These are phyloP conservation scores for Metschnikowia colocasiae DNA, from an alignment of 805 yeast genomes.

Conservation along the genomic window DNA sequence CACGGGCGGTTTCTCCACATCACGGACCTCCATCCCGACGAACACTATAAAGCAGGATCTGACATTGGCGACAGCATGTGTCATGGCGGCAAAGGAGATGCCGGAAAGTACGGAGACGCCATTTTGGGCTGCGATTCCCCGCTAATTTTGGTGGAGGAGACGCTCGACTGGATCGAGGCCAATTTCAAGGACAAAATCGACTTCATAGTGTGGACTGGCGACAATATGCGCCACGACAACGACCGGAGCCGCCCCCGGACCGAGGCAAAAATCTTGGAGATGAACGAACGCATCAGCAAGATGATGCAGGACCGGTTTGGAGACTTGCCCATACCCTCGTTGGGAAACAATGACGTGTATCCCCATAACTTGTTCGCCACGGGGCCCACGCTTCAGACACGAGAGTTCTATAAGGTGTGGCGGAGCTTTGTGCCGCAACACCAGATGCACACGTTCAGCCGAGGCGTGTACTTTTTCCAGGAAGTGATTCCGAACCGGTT, in stretches of 20 bases:
- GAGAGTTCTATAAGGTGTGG: constrained; percentile 76
- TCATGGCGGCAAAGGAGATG: constrained; percentile 53
- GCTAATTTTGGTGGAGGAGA: constrained; percentile 52
- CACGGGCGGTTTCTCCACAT: constrained; percentile 83
- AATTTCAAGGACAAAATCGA: constrained; percentile 74
- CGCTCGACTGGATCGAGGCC: constrained; percentile 62
- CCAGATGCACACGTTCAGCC: constrained; percentile 68
- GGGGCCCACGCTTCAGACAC: constrained; percentile 85
- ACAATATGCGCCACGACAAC: constrained; percentile 79
- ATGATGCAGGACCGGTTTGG: constrained; percentile 53
- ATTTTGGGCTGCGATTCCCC: constrained; percentile 78
- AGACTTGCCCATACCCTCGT: constrained; percentile 55
- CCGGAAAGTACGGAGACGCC: constrained; percentile 73
- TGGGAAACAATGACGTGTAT: constrained; percentile 86
- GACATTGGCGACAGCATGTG: constrained; percentile 46
- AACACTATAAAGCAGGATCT: constrained; percentile 52
- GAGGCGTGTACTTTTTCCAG: constrained; percentile 69
- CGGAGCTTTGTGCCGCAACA: constrained; percentile 67
- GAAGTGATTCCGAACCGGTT: constrained; percentile 79
- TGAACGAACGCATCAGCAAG: constrained; percentile 57
- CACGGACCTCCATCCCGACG: constrained; percentile 86
- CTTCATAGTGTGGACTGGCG: constrained; percentile 90
- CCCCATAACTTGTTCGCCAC: constrained; percentile 84
- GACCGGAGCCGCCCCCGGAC: constrained; percentile 73
- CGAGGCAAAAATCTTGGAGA: constrained; percentile 63